A percentile compares a stretch with the other conserved stretches of the same genome.
Conservation (phyloP, 2,329 filamentous ascomycete species). For the Aspergillus ruber region DNA sequence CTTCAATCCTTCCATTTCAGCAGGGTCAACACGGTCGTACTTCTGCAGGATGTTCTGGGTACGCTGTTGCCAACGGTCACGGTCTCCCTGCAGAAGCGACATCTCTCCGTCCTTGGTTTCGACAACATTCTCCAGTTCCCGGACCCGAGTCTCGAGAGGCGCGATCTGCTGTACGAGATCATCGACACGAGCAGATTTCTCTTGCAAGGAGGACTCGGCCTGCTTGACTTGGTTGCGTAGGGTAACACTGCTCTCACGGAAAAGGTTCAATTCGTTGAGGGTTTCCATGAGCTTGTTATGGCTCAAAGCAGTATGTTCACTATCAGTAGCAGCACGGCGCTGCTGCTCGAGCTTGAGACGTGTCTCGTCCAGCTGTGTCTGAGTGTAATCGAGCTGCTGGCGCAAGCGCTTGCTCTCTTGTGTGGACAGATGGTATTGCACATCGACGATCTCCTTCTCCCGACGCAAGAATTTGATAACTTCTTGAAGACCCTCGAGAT, state of each 20-base stretch:
- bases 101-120: conserved; percentile 81
- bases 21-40: conserved; percentile 90
- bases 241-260: conserved; percentile 89
- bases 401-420: conserved; percentile 84
- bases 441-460: conserved; percentile 96
- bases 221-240: conserved; percentile 80
- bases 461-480: conserved; percentile 85
- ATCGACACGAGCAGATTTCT: conserved; percentile 68
- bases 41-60: conserved; percentile 94
- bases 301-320: conserved; percentile 64
- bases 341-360: conserved; percentile 88
- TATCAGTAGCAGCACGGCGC: conserved; percentile 67
- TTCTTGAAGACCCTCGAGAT: conserved; percentile 73
- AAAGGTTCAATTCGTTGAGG: conserved; percentile 89
- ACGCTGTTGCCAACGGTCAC: conserved; percentile 91
- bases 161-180: conserved; percentile 69
- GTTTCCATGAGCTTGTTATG: conserved; percentile 92
- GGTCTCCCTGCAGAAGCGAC: conserved; percentile 80
- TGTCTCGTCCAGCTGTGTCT: conserved; percentile 81
- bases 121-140: conserved; percentile 74
- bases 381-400: conserved; percentile 81
- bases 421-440: conserved; percentile 84
- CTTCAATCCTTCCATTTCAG: conserved; percentile 84
- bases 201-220: conserved; percentile 66
- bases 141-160: conserved; percentile 72